Conservation (phyloP, 2,329 filamentous ascomycete species). For the Scopulariopsis brevicaulis region DNA sequence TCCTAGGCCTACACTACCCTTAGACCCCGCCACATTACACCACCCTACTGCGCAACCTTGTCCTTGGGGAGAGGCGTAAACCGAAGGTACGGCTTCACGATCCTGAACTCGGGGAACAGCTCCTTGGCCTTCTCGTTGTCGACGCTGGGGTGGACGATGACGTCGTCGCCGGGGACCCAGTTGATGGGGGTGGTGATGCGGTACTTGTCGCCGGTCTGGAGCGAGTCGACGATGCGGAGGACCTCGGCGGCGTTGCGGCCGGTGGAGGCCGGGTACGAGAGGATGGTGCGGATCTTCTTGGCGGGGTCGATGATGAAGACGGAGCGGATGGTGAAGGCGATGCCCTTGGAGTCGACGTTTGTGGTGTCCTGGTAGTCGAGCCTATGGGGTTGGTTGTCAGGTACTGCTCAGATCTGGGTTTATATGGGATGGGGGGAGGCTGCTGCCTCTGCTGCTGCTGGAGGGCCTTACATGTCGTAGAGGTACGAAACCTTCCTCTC, state of each 20-base stretch:
- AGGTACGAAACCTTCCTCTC: slow-evolving; percentile 62
- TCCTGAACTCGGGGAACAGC: slow-evolving; percentile 69
- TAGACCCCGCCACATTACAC: neutral
- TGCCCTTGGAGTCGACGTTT: slow-evolving; percentile 71
- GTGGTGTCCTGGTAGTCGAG: slow-evolving; percentile 71
- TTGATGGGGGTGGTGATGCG: slow-evolving; percentile 82
- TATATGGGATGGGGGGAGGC: neutral
- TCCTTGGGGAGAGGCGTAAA: slow-evolving; percentile 57
- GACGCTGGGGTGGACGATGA: slow-evolving; percentile 78
- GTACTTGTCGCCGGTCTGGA: slow-evolving; percentile 79
- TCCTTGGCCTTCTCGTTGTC: slow-evolving; percentile 77
- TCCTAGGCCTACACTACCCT: neutral
- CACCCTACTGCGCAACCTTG: slow-evolving; percentile 21
- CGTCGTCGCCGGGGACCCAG: slow-evolving; percentile 81
- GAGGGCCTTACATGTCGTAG: slow-evolving; percentile 59
- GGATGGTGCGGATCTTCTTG: slow-evolving; percentile 87
- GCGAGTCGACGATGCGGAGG: slow-evolving; percentile 66
- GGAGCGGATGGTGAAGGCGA: slow-evolving; percentile 87
- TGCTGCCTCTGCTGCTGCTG: neutral
- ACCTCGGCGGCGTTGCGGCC: slow-evolving; percentile 76
- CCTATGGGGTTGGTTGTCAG: slow-evolving; percentile 26
- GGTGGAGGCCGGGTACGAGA: slow-evolving; percentile 85
- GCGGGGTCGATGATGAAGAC: slow-evolving; percentile 91
- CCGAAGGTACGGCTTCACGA: slow-evolving; percentile 62
- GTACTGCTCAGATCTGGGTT: neutral